Evolutionary conservation across 1,284 basidiomycete species (phyloP), one percentile per base, ranked within the genome.

Genomic region (Waitea zeae): DNA sequence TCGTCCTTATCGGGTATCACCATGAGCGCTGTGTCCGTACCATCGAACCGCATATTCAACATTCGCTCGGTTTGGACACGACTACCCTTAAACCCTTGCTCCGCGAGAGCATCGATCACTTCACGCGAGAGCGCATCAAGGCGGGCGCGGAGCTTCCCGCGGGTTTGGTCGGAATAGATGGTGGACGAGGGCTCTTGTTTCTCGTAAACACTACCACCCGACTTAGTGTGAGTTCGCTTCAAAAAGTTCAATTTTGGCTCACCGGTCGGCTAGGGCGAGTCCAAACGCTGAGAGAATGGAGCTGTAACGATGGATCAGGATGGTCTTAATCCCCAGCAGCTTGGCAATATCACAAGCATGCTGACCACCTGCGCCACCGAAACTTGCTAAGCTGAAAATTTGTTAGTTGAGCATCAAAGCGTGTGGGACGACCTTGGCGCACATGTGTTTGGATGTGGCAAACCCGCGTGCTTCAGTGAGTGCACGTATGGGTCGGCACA

Each of bases 1-100:
- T 70, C 68, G 32, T 56, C 56, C 6, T 55, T 49, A 0, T 52
- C 56, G 5, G 81, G 73, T 5, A 83, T 57, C 1, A 89, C 73
- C 88, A 95, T 93, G 41, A 96, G 53, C 5, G 86, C 69, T 0
- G 90, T 95, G 56, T 95, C 90, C 0, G 87, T 90, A 2, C 87
- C 84, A 34, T 89, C 79, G 46, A 88, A 90, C 27, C 89, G 71
- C 82, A 92, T 86, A 49, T 96, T 92, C 33, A 95, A 61, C 67
- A 84, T 73, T 14, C 79, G 67, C 50, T 96, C 89, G 1, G 80
- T 54, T 31, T 65, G 58, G 36, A 95, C 70, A 17, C 74, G 67
- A 3, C 68, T 61, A 5, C 58, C 67, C 41, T 70, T 63, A 52
- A 96, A 95, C 1, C 90, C 90, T 49, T 95, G 88, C 17, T 61